Evolutionary conservation across 2,329 filamentous ascomycete genomes (phyloP), one percentile per base, ranked within the genome.

Genomic region (Monascus ruber): DNA sequence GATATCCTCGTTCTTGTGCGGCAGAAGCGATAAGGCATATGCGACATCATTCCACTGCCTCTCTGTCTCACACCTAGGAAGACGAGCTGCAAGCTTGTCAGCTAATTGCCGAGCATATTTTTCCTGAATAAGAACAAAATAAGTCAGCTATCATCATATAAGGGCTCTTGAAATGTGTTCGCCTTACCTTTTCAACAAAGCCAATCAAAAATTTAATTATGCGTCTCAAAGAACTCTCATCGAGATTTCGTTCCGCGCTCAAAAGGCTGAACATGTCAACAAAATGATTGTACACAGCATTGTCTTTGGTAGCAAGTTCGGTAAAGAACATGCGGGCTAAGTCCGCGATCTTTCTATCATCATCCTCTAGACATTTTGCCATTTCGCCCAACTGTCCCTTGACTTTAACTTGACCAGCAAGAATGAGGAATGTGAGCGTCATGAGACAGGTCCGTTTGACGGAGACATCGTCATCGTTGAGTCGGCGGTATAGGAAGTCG

Each of bases 281-380:
- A 64, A 98, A 98, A 66, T 98, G 89, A 60, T 98, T 98, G 64
- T 98, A 98, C 2, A 98, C 86, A 2, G 91, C 91, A 56, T 98
- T 98, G 60, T 98, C 91, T 69, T 98, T 98, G 50, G 87, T 94
- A 45, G 88, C 87, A 40, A 98, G 74, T 64, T 98, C 91, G 0
- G 86, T 89, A 64, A 98, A 98, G 76, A 98, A 98, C 89, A 96
- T 96, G 42, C 86, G 76, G 9, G 87, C 85, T 55, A 98, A 74
- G 56, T 98, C 91, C 1, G 88, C 85, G 46, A 96, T 94, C 45
- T 85, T 78, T 64, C 88, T 87, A 57, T 98, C 93, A n/a, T 81
- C 79, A 55, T 98, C 91, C 63, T 98, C 91, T 26, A 98, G 74
- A 50, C 91, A 98, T 68, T 98, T 98, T 41, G 91, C 91, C 91